Evolutionary conservation across 257 asterid species (phyloP).

Genomic region (Solanum sejunctum): DNA sequence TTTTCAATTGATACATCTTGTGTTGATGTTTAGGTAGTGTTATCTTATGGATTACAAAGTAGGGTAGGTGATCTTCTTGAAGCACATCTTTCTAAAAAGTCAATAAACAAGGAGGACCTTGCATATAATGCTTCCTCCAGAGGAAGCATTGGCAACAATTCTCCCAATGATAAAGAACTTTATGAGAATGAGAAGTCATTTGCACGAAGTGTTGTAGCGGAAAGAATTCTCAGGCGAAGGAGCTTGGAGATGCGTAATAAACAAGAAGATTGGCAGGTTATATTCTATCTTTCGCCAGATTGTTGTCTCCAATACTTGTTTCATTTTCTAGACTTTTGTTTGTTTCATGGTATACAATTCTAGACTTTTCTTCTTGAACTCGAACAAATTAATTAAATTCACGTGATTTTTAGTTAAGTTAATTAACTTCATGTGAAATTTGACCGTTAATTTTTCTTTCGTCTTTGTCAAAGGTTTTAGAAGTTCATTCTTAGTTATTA

Average conservation of each 20-base stretch:
- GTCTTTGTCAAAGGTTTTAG: background rate
- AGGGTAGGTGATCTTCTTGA: conserved; percentile 51
- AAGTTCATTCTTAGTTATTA: background rate
- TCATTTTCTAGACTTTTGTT: background rate
- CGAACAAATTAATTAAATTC: background rate
- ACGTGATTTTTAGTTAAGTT: background rate
- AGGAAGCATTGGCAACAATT: conserved; percentile 16
- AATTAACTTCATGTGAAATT: background rate
- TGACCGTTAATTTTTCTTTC: background rate
- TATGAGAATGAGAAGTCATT: conserved; percentile 39
- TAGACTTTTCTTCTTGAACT: background rate
- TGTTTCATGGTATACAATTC: background rate
- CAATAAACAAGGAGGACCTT: conserved; percentile 31
- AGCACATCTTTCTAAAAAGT: conserved; percentile 50
- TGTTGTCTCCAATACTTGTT: background rate
- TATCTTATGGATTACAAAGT: conserved; percentile 45
- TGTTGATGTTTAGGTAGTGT: conserved; percentile 34
- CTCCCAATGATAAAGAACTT: conserved; percentile 22
- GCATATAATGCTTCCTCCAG: conserved; percentile 17
- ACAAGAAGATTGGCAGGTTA: conserved; percentile 73
- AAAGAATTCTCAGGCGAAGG: conserved; percentile 47
- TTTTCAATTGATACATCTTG: background rate
- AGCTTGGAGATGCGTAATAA: conserved; percentile 59
- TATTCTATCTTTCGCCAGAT: background rate
- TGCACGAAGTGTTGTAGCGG: conserved; percentile 46